Base-by-base conservation (phyloP, 2,329 filamentous ascomycete genomes). In the Fusarium aywerte region DNA sequence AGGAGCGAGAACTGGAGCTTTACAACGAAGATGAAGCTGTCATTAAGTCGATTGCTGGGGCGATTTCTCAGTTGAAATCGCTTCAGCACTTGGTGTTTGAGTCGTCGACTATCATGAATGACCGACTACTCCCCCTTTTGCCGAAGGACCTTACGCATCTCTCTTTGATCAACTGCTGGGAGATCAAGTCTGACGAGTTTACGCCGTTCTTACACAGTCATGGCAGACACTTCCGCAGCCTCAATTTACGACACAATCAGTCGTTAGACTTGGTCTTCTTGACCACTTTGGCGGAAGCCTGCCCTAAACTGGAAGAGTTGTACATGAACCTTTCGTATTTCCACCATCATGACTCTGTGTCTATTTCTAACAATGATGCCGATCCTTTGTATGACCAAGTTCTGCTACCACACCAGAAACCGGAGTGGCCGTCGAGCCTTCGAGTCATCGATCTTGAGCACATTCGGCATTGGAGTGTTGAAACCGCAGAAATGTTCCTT, bases 281-380 rank as follows among this genome's bases (percentile, higher is more conserved):
- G 8, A 85, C 88, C 0, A 77, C 84, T 25, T 79, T 98, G 43
- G 88, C 86, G 18, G 76, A 80, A 5, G 84, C 85, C 3, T 97
- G 93, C 73, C 92, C 92, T 0, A 82, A 84, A 5, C 82, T 98
- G 7, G 83, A 90, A 71, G 84, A 86, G 23, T 81, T 98, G 36
- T 86, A 85, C 47, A 90, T 97, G 84, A 92, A 97, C 69, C 81
- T 96, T 50, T 89, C 88, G 15, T 96, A 93, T 73, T 94, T 89
- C 77, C 90, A 89, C 66, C 85, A 89, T 38, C 87, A 92, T 59
- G 82, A 85, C 51, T 86, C 85, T 45, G 87, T 69, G 27, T 73
- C 71, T 25, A 25, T 63, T 15, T 31, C 89, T 67, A 87, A 87
- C 47, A 73, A 72, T 65, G 91, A 96, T 72, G 88, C 89, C 2